These are phyloP conservation scores for Astrothelium subdiscretum DNA, from an alignment of 495 filamentous ascomycete species.

Conservation along the genomic window DNA sequence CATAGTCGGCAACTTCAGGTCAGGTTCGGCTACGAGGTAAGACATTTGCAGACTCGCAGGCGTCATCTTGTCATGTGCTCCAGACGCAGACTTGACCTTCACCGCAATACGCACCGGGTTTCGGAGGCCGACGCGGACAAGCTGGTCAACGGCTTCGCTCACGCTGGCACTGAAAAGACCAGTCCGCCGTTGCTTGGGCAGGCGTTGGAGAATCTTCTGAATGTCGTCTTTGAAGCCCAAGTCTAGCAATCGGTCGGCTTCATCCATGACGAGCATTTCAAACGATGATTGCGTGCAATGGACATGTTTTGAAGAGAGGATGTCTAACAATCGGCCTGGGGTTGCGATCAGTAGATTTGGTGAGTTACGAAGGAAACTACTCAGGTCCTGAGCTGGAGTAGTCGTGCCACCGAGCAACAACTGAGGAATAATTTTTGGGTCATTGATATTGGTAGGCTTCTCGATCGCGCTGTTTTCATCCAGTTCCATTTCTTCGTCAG, in stretches of 20 bases:
- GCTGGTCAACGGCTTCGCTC: slow-evolving; percentile 79
- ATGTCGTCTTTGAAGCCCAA: slow-evolving; percentile 90
- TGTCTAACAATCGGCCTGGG: slow-evolving; percentile 76
- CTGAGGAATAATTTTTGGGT: slow-evolving; percentile 62
- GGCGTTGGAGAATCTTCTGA: slow-evolving; percentile 65
- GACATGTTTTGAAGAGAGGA: slow-evolving; percentile 83
- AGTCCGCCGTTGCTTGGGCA: slow-evolving; percentile 89
- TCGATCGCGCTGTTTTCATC: slow-evolving; percentile 30
- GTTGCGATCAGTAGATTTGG: slow-evolving; percentile 84
- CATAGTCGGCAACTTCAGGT: slow-evolving; percentile 64
- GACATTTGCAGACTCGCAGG: slow-evolving; percentile 87
- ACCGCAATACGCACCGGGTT: slow-evolving; percentile 92
- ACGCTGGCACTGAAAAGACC: slow-evolving; percentile 90
- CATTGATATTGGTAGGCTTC: slow-evolving; percentile 9
- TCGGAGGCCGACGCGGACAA: slow-evolving; percentile 81
- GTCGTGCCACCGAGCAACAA: slow-evolving; percentile 80
- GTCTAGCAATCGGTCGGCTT: slow-evolving; percentile 86
- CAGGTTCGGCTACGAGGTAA: slow-evolving; percentile 63
- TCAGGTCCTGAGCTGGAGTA: slow-evolving; percentile 74
- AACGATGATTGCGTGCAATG: slow-evolving; percentile 69
- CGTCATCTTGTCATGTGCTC: slow-evolving; percentile 73
- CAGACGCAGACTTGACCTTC: slow-evolving; percentile 68
- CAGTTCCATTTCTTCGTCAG: slow-evolving; percentile 32
- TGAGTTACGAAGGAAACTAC: slow-evolving; percentile 60
- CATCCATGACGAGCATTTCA: slow-evolving; percentile 64